These are phyloP conservation scores for Acanthamoeba pearcei DNA, from an alignment of 208 protist genomes.

Conservation along the genomic window DNA sequence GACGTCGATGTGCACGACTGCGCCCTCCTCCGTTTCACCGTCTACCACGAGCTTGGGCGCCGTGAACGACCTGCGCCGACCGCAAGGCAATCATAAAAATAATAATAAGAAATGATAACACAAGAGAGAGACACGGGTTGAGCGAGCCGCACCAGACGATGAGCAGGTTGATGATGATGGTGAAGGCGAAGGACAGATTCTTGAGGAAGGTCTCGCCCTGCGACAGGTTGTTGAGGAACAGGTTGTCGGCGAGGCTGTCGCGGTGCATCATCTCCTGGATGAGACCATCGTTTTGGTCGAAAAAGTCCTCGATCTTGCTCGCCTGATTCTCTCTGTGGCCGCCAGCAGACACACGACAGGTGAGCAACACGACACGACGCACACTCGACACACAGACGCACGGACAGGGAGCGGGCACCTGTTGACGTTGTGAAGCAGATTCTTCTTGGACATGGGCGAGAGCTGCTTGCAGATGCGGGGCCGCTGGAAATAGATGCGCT, in stretches of 20 bases:
- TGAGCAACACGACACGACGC: background rate
- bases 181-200: conserved; percentile 45
- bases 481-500: conserved; percentile 79
- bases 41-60: background rate
- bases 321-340: conserved; percentile 47
- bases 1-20: background rate
- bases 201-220: conserved; percentile 31
- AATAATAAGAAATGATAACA: background rate
- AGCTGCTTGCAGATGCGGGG: conserved; percentile 72
- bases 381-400: background rate
- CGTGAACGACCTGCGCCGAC: background rate
- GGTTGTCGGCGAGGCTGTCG: conserved; percentile 27
- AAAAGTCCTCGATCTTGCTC: conserved; percentile 75
- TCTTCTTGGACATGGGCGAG: background rate
- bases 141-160: conserved; percentile 46
- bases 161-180: conserved; percentile 63
- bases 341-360: background rate
- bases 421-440: conserved; percentile 73
- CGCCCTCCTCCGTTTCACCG: background rate
- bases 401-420: background rate
- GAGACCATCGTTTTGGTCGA: conserved; percentile 26
- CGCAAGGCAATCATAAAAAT: no score
- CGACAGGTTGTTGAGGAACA: background rate
- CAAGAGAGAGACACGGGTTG: background rate
- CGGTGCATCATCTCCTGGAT: conserved; percentile 65